phyloP scores from a whole-genome alignment of 1,139 yeast genomes.

The Hansenula sp. region DNA sequence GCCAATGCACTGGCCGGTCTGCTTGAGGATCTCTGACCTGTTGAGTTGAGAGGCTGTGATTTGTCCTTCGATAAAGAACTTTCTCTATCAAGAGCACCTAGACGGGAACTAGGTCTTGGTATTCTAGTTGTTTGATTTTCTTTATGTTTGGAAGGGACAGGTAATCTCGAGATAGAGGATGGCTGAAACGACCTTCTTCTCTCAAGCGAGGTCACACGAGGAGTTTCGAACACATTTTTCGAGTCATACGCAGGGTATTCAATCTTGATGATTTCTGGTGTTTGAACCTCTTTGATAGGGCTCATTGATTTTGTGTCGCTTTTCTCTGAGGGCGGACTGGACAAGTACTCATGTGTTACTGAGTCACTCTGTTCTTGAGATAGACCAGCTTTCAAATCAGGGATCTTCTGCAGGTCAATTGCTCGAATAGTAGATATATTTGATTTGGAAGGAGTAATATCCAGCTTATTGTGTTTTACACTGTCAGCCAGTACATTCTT shows the following conservation, averaged over 20 bases:
- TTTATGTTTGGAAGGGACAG: conserved; percentile 5
- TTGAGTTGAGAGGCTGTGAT: background rate
- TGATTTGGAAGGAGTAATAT: conserved; percentile 8
- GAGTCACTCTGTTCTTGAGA: background rate
- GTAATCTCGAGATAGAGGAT: conserved; percentile 1
- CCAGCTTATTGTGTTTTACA: conserved; percentile 8
- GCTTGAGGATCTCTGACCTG: background rate
- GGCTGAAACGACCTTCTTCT: conserved; percentile 5
- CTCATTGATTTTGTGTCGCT: conserved; percentile 2
- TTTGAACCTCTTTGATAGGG: conserved; percentile 10
- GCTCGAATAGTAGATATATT: background rate
- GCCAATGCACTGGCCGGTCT: conserved; percentile 18
- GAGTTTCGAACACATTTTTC: conserved; percentile 11
- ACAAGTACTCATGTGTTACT: background rate
- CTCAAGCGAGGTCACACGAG: conserved; percentile 5
- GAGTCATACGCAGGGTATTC: background rate
- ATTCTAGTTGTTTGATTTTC: conserved; percentile 13
- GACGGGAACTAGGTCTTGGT: conserved; percentile 19
- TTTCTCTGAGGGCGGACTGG: background rate
- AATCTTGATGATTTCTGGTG: background rate
- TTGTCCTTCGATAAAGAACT: background rate
- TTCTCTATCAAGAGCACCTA: conserved; percentile 4
- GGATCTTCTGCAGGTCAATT: background rate
- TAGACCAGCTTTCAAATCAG: conserved; percentile 1
- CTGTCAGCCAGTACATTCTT: conserved; percentile 10